These are phyloP conservation scores for Nepenthes mirabilis DNA, from an alignment of 148 eudicot species.

Conservation along the genomic window DNA sequence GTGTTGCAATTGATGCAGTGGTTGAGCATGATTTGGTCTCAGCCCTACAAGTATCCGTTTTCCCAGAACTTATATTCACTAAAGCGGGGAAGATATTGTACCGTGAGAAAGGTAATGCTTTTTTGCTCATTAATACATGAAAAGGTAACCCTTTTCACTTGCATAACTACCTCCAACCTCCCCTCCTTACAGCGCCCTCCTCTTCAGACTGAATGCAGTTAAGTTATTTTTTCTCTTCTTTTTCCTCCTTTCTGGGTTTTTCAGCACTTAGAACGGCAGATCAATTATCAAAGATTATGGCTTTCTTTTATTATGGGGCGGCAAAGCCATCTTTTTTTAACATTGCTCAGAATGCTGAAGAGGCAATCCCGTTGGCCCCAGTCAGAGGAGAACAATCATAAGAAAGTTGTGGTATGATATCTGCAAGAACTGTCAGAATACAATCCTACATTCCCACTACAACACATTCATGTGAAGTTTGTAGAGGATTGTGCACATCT, in stretches of 20 bases:
- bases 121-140: background rate
- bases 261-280: constrained; percentile 67
- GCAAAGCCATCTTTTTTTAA: constrained; percentile 61
- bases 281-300: constrained; percentile 90
- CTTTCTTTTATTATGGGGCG: constrained; percentile 88
- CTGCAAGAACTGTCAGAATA: too few relatives aligned
- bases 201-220: background rate
- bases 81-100: constrained; percentile 88
- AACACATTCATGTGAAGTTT: too few relatives aligned
- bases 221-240: background rate
- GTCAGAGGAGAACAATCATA: constrained; percentile 8
- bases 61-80: constrained; percentile 83
- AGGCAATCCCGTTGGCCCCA: constrained; percentile 44
- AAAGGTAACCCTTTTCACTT: background rate
- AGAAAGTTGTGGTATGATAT: constrained; percentile 4
- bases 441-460: too few relatives aligned
- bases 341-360: constrained; percentile 25
- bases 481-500: too few relatives aligned
- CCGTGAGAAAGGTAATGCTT: constrained; percentile 67
- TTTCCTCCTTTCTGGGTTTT: constrained; percentile 4
- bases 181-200: background rate
- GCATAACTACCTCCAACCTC: background rate
- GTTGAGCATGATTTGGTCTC: constrained; percentile 68
- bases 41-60: constrained; percentile 60
- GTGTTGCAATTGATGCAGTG: constrained; percentile 91